Evolutionary conservation across 495 filamentous ascomycete species (phyloP).

Genomic region (Emericellopsis terricola): DNA sequence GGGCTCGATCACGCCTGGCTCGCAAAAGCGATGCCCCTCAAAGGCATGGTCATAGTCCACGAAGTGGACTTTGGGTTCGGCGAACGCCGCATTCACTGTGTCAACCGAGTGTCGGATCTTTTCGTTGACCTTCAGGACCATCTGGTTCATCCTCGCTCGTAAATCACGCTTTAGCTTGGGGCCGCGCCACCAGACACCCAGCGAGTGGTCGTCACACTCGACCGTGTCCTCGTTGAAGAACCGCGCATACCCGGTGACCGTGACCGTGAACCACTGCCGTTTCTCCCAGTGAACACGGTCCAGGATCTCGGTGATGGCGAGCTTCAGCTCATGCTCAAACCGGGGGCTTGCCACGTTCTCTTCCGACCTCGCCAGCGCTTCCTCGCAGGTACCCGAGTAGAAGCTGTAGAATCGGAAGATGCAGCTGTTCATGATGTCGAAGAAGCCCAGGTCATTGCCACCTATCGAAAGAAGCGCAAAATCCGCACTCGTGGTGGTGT

Average conservation of each 20-base stretch:
- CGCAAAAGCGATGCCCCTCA: constrained; percentile 30
- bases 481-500: constrained; percentile 9
- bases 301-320: constrained; percentile 20
- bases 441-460: constrained; percentile 33
- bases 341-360: constrained; percentile 10
- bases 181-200: constrained; percentile 20
- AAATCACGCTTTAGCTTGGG: constrained; percentile 15
- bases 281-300: constrained; percentile 19
- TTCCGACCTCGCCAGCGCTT: constrained; percentile 12
- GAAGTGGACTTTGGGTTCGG: constrained; percentile 17
- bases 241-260: constrained; percentile 26
- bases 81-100: constrained; percentile 12
- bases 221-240: constrained; percentile 29
- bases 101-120: constrained; percentile 12
- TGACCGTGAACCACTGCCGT: constrained; percentile 17
- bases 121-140: constrained; percentile 19
- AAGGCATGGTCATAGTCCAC: constrained; percentile 23
- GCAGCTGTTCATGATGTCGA: constrained; percentile 26
- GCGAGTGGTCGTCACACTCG: constrained; percentile 19
- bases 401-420: constrained; percentile 28
- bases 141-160: constrained; percentile 16
- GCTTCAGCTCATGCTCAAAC: constrained; percentile 15
- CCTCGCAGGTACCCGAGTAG: constrained; percentile 21
- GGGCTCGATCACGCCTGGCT: constrained; percentile 22
- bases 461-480: constrained; percentile 26